A percentile compares a stretch with the other conserved stretches of the same genome.
Evolutionary conservation across 2,329 filamentous ascomycete species (phyloP).

Genomic region (Bipolaris oryzae): DNA sequence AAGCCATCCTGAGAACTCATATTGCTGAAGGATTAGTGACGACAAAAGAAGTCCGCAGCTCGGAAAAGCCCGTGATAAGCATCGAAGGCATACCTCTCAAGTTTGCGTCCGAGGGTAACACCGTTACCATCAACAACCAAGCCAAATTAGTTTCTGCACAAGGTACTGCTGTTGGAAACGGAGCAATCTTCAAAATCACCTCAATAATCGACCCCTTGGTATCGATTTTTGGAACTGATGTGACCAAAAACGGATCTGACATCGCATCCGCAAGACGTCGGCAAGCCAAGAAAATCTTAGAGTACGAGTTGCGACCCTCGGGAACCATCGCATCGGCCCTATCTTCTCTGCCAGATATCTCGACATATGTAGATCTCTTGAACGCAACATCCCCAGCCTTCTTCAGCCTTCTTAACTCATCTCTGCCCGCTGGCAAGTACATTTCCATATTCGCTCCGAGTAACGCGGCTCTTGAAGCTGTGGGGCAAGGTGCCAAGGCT

Average conservation of each 20-base stretch:
- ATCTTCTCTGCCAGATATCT: neutral
- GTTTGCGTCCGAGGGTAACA: neutral
- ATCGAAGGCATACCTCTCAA: constrained; percentile 1
- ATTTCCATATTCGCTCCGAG: constrained; percentile 1
- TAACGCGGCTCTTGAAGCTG: neutral
- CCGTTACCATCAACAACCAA: neutral
- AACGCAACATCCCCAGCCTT: neutral
- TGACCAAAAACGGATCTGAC: neutral
- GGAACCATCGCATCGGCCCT: neutral
- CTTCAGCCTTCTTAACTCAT: neutral
- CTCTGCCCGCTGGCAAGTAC: neutral
- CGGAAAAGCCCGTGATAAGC: neutral
- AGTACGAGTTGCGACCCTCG: neutral
- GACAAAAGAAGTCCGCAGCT: neutral
- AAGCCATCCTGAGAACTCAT: neutral
- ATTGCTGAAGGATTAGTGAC: constrained; percentile 1
- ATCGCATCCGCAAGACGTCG: neutral
- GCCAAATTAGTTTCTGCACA: neutral
- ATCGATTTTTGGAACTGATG: neutral
- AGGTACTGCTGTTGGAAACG: neutral
- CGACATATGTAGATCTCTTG: neutral
- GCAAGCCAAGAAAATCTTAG: neutral
- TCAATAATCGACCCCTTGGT: neutral
- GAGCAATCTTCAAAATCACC: constrained; percentile 5
- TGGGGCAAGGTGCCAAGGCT: neutral